These are phyloP conservation scores for Phylloporus sp. DNA, from an alignment of 768 basidiomycete genomes.

Conservation along the genomic window DNA sequence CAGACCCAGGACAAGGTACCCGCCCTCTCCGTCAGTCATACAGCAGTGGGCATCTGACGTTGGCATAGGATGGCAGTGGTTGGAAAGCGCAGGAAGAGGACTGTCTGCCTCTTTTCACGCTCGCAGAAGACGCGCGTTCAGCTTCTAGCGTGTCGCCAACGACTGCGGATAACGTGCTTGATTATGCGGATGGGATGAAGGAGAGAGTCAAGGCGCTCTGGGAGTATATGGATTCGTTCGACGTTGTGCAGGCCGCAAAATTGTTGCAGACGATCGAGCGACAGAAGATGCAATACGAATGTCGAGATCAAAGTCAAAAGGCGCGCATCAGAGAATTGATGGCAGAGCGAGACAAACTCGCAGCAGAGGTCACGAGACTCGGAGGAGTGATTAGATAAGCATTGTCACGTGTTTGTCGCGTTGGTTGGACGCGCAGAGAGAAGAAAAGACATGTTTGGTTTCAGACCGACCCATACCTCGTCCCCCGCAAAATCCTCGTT, in stretches of 20 bases:
- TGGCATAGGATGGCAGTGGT: background rate
- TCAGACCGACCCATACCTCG: conserved; percentile 46
- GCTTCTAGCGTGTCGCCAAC: conserved; percentile 20
- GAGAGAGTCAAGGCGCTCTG: conserved; percentile 20
- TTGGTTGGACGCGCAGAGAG: conserved; percentile 28
- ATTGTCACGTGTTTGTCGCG: conserved; percentile 23
- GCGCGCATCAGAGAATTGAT: conserved; percentile 17
- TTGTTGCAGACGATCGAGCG: conserved; percentile 16
- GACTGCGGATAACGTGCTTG: conserved; percentile 23
- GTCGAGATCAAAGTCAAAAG: conserved; percentile 21
- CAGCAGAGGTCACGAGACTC: conserved; percentile 13
- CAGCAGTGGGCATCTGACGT: background rate
- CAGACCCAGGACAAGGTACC: conserved; percentile 8
- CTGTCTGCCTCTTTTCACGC: conserved; percentile 18
- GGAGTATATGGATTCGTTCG: conserved; percentile 28
- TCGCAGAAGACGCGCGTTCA: conserved; percentile 10
- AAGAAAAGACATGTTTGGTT: conserved; percentile 44
- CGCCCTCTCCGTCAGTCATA: background rate
- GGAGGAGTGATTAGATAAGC: conserved; percentile 26
- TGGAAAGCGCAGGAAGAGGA: conserved; percentile 10
- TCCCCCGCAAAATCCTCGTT: conserved; percentile 36
- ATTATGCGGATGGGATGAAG: conserved; percentile 20
- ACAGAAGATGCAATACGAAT: conserved; percentile 22
- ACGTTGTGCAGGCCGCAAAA: conserved; percentile 15
- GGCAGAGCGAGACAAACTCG: conserved; percentile 15